Percentiles rank a stretch among this genome's conserved stretches.
Conservation (phyloP, 306 rosid genomes). For the Prunus padus region DNA sequence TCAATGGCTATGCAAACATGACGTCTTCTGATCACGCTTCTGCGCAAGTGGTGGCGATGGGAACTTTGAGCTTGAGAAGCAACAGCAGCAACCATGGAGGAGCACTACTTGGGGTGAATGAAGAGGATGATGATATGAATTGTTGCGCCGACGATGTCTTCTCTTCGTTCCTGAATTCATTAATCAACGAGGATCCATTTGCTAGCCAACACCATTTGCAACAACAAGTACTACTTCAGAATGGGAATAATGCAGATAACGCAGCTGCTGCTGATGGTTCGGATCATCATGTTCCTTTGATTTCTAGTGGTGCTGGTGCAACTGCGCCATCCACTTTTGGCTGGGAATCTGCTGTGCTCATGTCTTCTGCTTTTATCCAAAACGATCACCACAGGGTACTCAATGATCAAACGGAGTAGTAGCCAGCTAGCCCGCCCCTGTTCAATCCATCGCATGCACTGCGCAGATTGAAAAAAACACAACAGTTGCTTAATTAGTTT, state of each 20-base stretch:
- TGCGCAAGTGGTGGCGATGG: slow-evolving; percentile 6
- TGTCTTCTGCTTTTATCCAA: slow-evolving; percentile 40
- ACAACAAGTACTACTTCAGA: neutral
- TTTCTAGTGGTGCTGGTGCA: neutral
- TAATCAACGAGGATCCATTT: slow-evolving; percentile 71
- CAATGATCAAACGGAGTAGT: neutral
- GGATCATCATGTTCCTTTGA: neutral
- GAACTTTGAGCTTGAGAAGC: slow-evolving; percentile 22
- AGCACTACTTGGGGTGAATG: neutral
- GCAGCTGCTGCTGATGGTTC: neutral
- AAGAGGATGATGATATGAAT: slow-evolving; percentile 34
- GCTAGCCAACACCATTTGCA: slow-evolving; percentile 29
- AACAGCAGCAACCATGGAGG: neutral
- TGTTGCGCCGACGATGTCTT: slow-evolving; percentile 58
- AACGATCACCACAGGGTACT: slow-evolving; percentile 23
- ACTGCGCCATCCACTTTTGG: neutral
- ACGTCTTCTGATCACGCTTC: slow-evolving; percentile 3
- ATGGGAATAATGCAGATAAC: neutral
- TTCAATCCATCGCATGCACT: neutral
- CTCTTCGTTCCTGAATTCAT: slow-evolving; percentile 70
- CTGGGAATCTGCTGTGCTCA: slow-evolving; percentile 44
- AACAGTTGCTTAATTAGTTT: neutral
- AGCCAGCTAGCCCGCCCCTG: neutral
- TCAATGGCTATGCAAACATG: slow-evolving; percentile 16
- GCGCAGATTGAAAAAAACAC: neutral